These are phyloP conservation scores for Arxiozyma slooffiae DNA, from an alignment of 1,139 yeast species.

Conservation along the genomic window DNA sequence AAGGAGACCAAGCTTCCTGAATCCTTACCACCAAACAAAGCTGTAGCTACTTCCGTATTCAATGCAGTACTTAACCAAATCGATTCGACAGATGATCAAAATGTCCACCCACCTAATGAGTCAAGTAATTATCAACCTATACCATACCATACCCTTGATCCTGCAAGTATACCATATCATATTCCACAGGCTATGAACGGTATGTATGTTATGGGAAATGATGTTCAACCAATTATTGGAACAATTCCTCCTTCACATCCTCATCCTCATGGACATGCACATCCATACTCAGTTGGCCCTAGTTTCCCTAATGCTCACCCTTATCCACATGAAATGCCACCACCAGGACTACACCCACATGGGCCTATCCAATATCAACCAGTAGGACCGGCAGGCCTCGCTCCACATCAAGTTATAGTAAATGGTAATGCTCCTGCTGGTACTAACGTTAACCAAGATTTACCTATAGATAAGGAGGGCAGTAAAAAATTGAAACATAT, in stretches of 20 bases:
- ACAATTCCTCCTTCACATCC: neutral
- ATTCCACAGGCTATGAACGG: constrained; percentile 17
- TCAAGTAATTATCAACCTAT: neutral
- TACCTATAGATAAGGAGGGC: constrained; percentile 3
- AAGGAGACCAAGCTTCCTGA: constrained; percentile 2
- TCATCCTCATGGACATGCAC: neutral
- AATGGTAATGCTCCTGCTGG: neutral
- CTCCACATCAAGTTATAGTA: neutral
- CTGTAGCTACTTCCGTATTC: constrained; percentile 29
- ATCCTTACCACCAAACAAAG: constrained; percentile 13
- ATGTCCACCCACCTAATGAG: neutral
- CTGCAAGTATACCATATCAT: constrained; percentile 23
- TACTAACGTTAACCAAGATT: neutral
- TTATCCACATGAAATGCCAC: neutral
- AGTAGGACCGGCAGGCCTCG: constrained; percentile 1
- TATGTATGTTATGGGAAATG: neutral
- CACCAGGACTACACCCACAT: neutral
- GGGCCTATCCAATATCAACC: constrained; percentile 2
- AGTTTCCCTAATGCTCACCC: neutral
- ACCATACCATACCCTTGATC: constrained; percentile 5
- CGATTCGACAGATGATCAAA: constrained; percentile 6
- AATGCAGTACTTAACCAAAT: constrained; percentile 29
- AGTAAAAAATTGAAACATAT: constrained; percentile 1
- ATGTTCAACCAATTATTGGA: neutral
- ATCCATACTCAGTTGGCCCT: neutral